A percentile compares a stretch with the other conserved stretches of the same genome.
Evolutionary conservation across 225 moss, liverwort and hornwort genomes (phyloP).

Genomic region (Physcomitrium patens): DNA sequence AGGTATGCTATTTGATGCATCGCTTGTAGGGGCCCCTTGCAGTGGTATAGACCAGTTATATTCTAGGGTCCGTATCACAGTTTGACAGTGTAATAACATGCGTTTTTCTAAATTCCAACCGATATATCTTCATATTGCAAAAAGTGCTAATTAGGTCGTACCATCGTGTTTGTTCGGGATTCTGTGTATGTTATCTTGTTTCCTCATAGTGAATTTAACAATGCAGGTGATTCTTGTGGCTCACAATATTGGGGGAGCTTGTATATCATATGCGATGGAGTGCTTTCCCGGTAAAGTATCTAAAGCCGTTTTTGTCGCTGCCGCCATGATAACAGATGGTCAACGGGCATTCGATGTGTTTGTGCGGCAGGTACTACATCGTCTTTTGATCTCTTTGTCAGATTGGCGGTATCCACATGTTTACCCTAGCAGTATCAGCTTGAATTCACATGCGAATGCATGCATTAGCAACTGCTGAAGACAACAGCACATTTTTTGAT

Average conservation of each 20-base stretch:
- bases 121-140: not conserved
- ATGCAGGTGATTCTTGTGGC: slow-evolving; percentile 63
- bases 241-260: slow-evolving; percentile 67
- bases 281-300: slow-evolving; percentile 51
- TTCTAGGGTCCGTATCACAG: too few species aligned
- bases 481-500: not conserved
- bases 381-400: not conserved
- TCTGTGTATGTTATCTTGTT: slow-evolving; percentile 15
- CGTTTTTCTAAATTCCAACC: too few species aligned
- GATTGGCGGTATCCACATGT: not conserved
- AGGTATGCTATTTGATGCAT: slow-evolving; percentile 55
- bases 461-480: not conserved
- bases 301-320: slow-evolving; percentile 63
- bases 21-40: not conserved
- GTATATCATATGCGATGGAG: slow-evolving; percentile 67
- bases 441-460: not conserved
- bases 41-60: not conserved
- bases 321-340: slow-evolving; percentile 54
- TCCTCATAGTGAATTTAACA: slow-evolving; percentile 1
- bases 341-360: slow-evolving; percentile 94
- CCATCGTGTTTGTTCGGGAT: not conserved
- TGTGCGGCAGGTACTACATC: slow-evolving; percentile 63
- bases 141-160: not conserved
- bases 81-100: too few species aligned
- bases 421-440: not conserved